Base-by-base conservation (phyloP, 2,329 filamentous ascomycete species). In the Nothophaeocryptopus gaeumannii region DNA sequence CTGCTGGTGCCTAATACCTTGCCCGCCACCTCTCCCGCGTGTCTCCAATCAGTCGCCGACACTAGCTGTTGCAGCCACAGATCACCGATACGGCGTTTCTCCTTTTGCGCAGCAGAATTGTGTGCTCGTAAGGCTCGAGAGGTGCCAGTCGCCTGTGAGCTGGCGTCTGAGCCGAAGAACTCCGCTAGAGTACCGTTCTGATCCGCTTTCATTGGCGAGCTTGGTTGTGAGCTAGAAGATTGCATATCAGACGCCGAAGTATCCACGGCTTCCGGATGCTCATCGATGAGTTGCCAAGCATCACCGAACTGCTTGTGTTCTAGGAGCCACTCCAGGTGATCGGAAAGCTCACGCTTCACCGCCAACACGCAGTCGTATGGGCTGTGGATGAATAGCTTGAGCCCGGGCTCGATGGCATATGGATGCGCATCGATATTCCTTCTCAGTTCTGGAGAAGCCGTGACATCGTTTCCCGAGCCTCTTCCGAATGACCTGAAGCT, bases 311-410 rank as follows among this genome's bases (percentile, higher is more conserved):
- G 84, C 45, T 88, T 80, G 54, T 85, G 88, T 51, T 92, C 87
- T 26, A 95, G 67, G 11, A 97, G 76, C 92, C 92, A 99, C 7
- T 78, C 75, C 15, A 97, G 74, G 63, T 95, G 90, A 69, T 99
- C 93, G 3, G 83, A 76, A 12, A 95, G 76, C 63, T 96, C 91
- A 59, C 93, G 80, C 66, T 91, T 91, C 2, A 93, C 89, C 0
- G 89, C 89, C 47, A 96, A 74, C n/a, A 97, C 86, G 62, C 91
- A 97, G 70, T 99, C 93, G 65, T 95, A 99, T 0, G 93, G 93
- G 61, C 90, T 96, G 63, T 96, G 90, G 35, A 99, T 89, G 66
- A 96, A 96, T 12, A 99, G 87, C 63, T 97, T 88, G 58, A 85
- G 75, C 5, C 84, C 84, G 33, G 78, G 74, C 8, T 78, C 76